Evolutionary conservation across 345 rosid genomes (phyloP).

Genomic region (Nasturtium officinale): DNA sequence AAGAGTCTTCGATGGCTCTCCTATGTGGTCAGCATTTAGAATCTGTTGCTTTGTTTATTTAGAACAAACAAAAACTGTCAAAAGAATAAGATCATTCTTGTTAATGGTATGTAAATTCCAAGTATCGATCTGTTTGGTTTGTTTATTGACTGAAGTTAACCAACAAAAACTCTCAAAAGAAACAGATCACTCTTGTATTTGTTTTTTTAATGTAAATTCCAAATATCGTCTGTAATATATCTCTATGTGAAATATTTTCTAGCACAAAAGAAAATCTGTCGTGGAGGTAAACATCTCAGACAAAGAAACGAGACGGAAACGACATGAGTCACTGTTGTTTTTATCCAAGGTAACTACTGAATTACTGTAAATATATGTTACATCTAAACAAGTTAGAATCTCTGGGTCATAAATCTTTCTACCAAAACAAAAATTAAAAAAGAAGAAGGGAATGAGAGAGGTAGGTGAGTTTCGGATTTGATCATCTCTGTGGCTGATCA

Average conservation of each 20-base stretch:
- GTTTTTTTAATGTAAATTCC: background rate
- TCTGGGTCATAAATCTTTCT: constrained; percentile 32
- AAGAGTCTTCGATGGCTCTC: background rate
- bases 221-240: background rate
- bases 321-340: background rate
- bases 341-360: constrained; percentile 20
- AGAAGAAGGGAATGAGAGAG: constrained; percentile 9
- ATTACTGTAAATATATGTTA: constrained; percentile 30
- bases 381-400: constrained; percentile 43
- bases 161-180: background rate
- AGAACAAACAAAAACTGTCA: background rate
- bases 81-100: constrained; percentile 10
- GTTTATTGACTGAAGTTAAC: constrained; percentile 7
- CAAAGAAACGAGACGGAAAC: background rate
- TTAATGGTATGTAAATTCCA: constrained; percentile 6
- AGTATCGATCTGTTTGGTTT: constrained; percentile 1
- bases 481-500: constrained; percentile 87
- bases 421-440: constrained; percentile 16
- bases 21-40: constrained; percentile 17
- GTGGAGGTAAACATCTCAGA: background rate
- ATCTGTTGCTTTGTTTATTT: constrained; percentile 5
- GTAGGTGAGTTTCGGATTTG: constrained; percentile 7
- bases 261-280: background rate
- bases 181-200: constrained; percentile 16
- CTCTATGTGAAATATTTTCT: background rate